Evolutionary conservation across 805 yeast species (phyloP).

Genomic region (Kuraishia cidri): DNA sequence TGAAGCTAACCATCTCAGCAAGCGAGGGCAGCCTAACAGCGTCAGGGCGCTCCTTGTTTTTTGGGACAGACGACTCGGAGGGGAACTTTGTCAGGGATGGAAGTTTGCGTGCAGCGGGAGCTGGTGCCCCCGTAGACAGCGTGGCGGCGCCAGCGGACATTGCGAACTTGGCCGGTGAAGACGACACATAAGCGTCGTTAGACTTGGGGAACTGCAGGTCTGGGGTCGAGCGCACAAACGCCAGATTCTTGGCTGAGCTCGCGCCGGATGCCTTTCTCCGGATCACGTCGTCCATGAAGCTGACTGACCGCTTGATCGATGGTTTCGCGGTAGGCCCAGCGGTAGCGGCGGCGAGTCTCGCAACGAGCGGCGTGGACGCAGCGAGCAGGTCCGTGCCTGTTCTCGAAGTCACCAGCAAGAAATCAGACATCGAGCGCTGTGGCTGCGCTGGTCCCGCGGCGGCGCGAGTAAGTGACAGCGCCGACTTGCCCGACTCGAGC

Average conservation of each 20-base stretch:
- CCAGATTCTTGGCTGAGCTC: too few species aligned
- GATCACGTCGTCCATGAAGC: constrained; percentile 2
- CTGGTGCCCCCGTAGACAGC: not conserved
- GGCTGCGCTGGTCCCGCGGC: not conserved
- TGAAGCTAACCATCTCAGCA: not conserved
- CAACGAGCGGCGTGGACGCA: constrained; percentile 1
- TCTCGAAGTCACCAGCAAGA: too few species aligned
- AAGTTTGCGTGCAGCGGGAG: not conserved
- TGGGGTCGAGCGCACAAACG: constrained; percentile 1
- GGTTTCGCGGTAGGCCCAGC: too few species aligned
- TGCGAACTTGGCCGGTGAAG: constrained; percentile 8
- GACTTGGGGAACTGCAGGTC: constrained; percentile 4
- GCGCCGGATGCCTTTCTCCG: too few species aligned
- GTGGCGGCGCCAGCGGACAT: too few species aligned
- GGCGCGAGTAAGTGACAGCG: too few species aligned
- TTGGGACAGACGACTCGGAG: too few species aligned
- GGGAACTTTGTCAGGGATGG: not conserved
- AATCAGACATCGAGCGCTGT: too few species aligned
- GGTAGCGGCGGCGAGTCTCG: too few species aligned
- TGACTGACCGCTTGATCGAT: not conserved
- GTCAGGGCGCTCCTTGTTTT: too few species aligned
- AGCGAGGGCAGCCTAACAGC: not conserved
- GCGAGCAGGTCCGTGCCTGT: constrained; percentile 2
- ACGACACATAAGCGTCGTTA: not conserved
- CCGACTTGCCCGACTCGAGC: constrained; percentile 6